These are phyloP conservation scores for Exophiala mesophila DNA, from an alignment of 2,329 filamentous ascomycete genomes.

Conservation along the genomic window DNA sequence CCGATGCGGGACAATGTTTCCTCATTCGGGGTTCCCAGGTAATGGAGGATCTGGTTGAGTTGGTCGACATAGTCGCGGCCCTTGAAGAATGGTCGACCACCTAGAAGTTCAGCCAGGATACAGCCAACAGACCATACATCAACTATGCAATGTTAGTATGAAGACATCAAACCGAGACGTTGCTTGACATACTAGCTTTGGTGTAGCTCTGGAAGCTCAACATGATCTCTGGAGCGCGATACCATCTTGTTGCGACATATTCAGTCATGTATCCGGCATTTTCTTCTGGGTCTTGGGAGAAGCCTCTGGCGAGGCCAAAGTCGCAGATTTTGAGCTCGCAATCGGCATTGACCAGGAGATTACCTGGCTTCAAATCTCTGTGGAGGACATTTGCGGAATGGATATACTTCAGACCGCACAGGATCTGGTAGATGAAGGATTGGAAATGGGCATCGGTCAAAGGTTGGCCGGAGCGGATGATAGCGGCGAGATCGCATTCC, in stretches of 20 bases:
- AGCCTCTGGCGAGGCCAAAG: slow-evolving; percentile 92
- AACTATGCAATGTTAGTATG: slow-evolving; percentile 51
- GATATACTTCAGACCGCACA: slow-evolving; percentile 98
- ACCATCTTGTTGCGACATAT: slow-evolving; percentile 98
- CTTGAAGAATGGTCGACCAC: slow-evolving; percentile 97
- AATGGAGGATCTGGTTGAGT: slow-evolving; percentile 98
- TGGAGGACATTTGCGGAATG: slow-evolving; percentile 98
- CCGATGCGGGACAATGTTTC: slow-evolving; percentile 91
- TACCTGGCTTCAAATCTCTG: slow-evolving; percentile 93
- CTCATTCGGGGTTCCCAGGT: slow-evolving; percentile 92
- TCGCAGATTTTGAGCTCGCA: slow-evolving; percentile 99
- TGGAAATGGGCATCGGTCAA: slow-evolving; percentile 98
- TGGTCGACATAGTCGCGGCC: slow-evolving; percentile 98
- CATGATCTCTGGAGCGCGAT: slow-evolving; percentile 98
- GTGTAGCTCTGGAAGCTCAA: slow-evolving; percentile 99
- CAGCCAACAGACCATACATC: slow-evolving; percentile 99
- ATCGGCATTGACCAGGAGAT: slow-evolving; percentile 95
- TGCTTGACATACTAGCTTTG: slow-evolving; percentile 82
- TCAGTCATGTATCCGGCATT: slow-evolving; percentile 99
- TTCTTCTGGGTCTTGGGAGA: slow-evolving; percentile 95
- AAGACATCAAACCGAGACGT: slow-evolving; percentile 5
- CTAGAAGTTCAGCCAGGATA: slow-evolving; percentile 91
- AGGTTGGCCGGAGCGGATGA: slow-evolving; percentile 94
- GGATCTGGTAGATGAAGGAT: slow-evolving; percentile 99
- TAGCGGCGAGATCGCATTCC: slow-evolving; percentile 97